phyloP scores from a whole-genome alignment of 345 rosid species.

The Gynandropsis gynandra region DNA sequence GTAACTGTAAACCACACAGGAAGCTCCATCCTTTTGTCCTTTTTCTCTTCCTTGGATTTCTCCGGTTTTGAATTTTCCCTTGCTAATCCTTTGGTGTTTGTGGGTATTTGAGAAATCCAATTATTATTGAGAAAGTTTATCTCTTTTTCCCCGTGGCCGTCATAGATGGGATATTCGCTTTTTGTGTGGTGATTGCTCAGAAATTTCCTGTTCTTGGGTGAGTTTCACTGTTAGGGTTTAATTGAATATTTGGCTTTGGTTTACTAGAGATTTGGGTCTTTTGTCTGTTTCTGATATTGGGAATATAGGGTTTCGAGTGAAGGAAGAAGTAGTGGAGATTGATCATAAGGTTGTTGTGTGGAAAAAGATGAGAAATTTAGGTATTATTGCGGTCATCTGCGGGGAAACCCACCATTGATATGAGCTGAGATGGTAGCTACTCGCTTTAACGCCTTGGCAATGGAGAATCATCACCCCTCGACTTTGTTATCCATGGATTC shows the following conservation, averaged over 20 bases:
- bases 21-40: not conserved
- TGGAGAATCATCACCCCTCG: slow-evolving; percentile 95
- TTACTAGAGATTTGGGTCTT: slow-evolving; percentile 28
- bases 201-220: not conserved
- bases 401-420: slow-evolving; percentile 25
- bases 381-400: slow-evolving; percentile 31
- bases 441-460: slow-evolving; percentile 46
- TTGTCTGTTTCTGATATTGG: slow-evolving; percentile 28
- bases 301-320: slow-evolving; percentile 48
- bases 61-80: slow-evolving; percentile 1
- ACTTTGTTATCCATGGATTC: slow-evolving; percentile 96
- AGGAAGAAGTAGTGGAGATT: slow-evolving; percentile 53
- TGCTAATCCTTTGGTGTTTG: not conserved
- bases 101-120: not conserved
- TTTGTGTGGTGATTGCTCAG: not conserved
- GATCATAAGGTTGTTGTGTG: slow-evolving; percentile 8
- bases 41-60: slow-evolving; percentile 15
- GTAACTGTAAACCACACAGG: slow-evolving; percentile 32
- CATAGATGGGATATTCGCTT: too few species aligned
- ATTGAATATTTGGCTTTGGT: slow-evolving; percentile 23
- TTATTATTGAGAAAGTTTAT: not conserved
- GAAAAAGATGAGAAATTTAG: slow-evolving; percentile 35
- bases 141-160: not conserved
- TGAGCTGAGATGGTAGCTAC: slow-evolving; percentile 50
- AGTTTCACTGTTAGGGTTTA: slow-evolving; percentile 25